Conservation (phyloP, 768 basidiomycete genomes). For the Podaxis mareebaensis region DNA sequence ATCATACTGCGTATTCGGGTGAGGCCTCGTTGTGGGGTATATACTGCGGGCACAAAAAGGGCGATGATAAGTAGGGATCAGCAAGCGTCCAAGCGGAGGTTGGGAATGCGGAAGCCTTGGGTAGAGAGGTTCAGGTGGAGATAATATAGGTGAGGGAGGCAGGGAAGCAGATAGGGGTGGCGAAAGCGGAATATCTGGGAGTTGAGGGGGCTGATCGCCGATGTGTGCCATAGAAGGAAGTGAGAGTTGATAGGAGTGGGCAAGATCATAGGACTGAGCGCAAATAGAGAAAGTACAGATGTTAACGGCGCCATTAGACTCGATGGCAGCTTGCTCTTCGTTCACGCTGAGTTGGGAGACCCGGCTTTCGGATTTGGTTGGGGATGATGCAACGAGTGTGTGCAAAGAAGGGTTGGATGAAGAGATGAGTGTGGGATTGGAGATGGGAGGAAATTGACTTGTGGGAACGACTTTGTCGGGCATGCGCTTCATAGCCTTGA, state of each 20-base stretch:
- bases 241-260: neutral
- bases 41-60: conserved; percentile 17
- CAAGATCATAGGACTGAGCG: neutral
- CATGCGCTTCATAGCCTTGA: neutral
- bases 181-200: neutral
- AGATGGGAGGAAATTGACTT: neutral
- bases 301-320: no score
- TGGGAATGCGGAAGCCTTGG: neutral
- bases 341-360: neutral
- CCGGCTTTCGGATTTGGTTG: neutral
- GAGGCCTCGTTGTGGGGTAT: conserved; percentile 11
- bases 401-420: neutral
- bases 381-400: neutral
- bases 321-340: no score
- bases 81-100: neutral
- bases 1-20: conserved; percentile 9
- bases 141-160: neutral
- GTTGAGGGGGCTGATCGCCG: neutral
- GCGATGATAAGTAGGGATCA: neutral
- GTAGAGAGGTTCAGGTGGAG: neutral
- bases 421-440: neutral
- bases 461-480: neutral
- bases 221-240: neutral
- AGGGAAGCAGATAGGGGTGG: neutral
- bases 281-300: conserved; percentile 22